phyloP scores from a whole-genome alignment of 371 early-diverging fungal genomes.

The Mortierella sp. region DNA sequence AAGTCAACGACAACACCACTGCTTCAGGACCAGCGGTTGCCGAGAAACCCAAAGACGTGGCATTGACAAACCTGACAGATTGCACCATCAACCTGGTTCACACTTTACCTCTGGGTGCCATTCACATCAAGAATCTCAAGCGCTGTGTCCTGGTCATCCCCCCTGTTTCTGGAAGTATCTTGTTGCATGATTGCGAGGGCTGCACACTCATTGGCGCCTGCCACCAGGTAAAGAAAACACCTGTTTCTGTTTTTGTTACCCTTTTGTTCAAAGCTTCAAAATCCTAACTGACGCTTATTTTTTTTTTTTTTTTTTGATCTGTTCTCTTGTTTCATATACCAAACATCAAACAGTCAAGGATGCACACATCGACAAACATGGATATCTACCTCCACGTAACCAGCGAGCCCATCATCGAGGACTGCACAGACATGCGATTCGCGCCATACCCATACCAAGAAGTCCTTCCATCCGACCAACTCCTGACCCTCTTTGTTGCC shows the following conservation, averaged over 20 bases:
- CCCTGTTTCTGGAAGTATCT: conserved; percentile 76
- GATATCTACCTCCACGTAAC: conserved; percentile 75
- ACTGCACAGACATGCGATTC: conserved; percentile 71
- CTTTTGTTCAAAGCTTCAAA: not conserved
- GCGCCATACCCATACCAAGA: conserved; percentile 62
- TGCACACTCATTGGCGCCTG: conserved; percentile 76
- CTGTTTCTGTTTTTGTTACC: not conserved
- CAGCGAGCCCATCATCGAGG: conserved; percentile 88
- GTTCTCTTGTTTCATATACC: not conserved
- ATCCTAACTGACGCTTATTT: no score
- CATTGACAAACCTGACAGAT: conserved; percentile 63
- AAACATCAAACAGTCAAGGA: conserved; percentile 69
- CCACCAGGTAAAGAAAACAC: conserved; percentile 73
- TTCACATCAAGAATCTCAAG: conserved; percentile 77
- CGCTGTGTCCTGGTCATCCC: conserved; percentile 74
- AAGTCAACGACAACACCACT: not conserved
- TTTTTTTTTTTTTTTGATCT: no score
- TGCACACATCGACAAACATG: conserved; percentile 78
- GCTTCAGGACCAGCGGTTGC: not conserved
- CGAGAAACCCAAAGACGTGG: conserved; percentile 62
- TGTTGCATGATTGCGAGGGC: conserved; percentile 72
- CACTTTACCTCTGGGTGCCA: conserved; percentile 62
- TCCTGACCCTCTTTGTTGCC: conserved; percentile 36
- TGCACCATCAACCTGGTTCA: conserved; percentile 70
- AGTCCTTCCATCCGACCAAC: conserved; percentile 33